Percentiles rank a stretch among this genome's conserved stretches.
These are phyloP conservation scores for Heritiera littoralis DNA, from an alignment of 345 rosid species.

Conservation along the genomic window DNA sequence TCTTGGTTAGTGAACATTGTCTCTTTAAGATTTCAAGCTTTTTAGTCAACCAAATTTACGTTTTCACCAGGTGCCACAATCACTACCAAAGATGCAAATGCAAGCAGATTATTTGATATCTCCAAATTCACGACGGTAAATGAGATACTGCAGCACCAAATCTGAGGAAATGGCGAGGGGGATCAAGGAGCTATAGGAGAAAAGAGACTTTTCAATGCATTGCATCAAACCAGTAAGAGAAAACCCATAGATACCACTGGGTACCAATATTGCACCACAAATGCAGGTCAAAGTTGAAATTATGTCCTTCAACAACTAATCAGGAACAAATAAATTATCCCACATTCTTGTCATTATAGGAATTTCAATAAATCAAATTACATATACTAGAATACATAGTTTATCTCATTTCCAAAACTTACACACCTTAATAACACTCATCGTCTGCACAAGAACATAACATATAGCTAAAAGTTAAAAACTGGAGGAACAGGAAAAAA, in stretches of 20 bases:
- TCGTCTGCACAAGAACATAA: conserved; percentile 7
- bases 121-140: no score
- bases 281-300: not conserved
- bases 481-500: not conserved
- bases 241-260: not conserved
- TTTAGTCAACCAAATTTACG: not conserved
- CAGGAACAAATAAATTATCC: not conserved
- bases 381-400: not conserved
- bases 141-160: not conserved
- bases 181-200: not conserved
- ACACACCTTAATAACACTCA: not conserved
- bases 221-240: not conserved
- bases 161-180: not conserved
- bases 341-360: not conserved
- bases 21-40: no score
- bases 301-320: not conserved
- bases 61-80: not conserved
- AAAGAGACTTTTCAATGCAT: not conserved
- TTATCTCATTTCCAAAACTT: conserved; percentile 18
- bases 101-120: no score
- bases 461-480: not conserved
- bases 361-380: not conserved
- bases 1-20: not conserved
- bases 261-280: not conserved
- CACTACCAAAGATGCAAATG: not conserved